Percentiles rank a stretch among this genome's conserved stretches.
Evolutionary conservation across 1,284 basidiomycete genomes (phyloP).

Genomic region (Ceratobasidium sp.): DNA sequence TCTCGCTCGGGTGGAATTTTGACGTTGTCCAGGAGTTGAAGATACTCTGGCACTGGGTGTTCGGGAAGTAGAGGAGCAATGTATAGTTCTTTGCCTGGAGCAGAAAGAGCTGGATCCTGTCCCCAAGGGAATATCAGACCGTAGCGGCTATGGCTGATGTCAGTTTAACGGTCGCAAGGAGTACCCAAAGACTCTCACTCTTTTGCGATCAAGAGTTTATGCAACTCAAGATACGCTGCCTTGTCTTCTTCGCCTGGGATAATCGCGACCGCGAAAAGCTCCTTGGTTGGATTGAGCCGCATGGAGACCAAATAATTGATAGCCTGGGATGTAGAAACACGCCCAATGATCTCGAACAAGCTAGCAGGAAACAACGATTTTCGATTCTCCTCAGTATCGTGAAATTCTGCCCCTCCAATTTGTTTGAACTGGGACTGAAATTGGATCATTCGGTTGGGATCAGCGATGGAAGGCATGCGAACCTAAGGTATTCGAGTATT

Average conservation of each 20-base stretch:
- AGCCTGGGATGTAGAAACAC: constrained; percentile 79
- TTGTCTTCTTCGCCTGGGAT: constrained; percentile 63
- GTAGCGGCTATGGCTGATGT: constrained; percentile 78
- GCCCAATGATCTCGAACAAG: constrained; percentile 72
- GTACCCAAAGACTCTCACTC: constrained; percentile 64
- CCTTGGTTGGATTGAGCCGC: constrained; percentile 78
- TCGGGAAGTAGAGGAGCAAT: constrained; percentile 79
- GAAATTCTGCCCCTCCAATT: constrained; percentile 30
- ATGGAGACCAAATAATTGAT: constrained; percentile 79
- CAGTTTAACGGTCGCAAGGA: too few relatives aligned
- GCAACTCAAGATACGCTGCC: constrained; percentile 68
- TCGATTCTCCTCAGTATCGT: constrained; percentile 51
- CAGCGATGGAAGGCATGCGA: constrained; percentile 65
- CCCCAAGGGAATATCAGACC: constrained; percentile 89
- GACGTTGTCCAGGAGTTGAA: constrained; percentile 86
- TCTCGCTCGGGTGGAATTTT: constrained; percentile 70
- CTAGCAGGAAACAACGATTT: constrained; percentile 73
- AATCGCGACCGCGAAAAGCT: constrained; percentile 80
- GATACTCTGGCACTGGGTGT: constrained; percentile 81
- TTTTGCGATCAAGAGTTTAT: constrained; percentile 76
- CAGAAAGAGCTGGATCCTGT: constrained; percentile 71
- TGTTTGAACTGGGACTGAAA: constrained; percentile 40
- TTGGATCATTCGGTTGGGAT: constrained; percentile 31
- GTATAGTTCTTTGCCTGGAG: constrained; percentile 87
- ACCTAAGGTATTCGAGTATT: constrained; percentile 60